Base-by-base conservation (phyloP, 129 eudicot species). In the Flaveria linearis region DNA sequence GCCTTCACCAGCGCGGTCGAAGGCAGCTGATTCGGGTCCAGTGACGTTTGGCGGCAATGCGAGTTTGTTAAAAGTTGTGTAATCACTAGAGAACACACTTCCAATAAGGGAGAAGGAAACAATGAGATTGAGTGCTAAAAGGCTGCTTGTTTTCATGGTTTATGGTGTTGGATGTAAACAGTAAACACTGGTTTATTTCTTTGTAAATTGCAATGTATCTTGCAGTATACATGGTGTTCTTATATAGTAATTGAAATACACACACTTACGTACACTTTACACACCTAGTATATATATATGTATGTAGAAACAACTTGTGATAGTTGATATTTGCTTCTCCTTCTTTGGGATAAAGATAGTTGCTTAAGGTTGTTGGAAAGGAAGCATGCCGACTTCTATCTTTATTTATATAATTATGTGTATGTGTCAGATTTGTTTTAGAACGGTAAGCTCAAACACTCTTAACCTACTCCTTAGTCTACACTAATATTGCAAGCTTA, bases 1-100 rank as follows among this genome's bases (percentile, higher is more conserved):
- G 11, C 90, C 90, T 9, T 56, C 62, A 41, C 90, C 87, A n/a
- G 68, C 69, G 5, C 67, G 82, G 43, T 83, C 86, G 4, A 86
- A 74, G 0, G 85, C 78, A 25, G 78, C 83, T 7, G 87, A 80
- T 67, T 83, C 81, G 1, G 85, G 85, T 7, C 85, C 84, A 0
- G 80, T 72, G 14, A 69, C 85, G 46, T 45, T 65, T 12, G 83
- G 49, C 1, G 87, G 85, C 73, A 84, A 71, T 9, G 9, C 36
- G 12, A 80, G 74, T 41, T 80, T 76, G 50, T 39, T 80, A 43
- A 80, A 84, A 17, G 74, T 82, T 13, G 0, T 20, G 13, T 47
- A 77, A 16, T 76, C 81, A 62, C n/a, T 41, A 41, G 74, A 64
- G 16, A 73, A 64, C 49, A 80, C 83, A 30, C 50, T 73, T 67